Percentiles rank a stretch among this genome's conserved stretches.
Evolutionary conservation across 1,284 basidiomycete species (phyloP).

Genomic region (Ceratobasidium sp.): DNA sequence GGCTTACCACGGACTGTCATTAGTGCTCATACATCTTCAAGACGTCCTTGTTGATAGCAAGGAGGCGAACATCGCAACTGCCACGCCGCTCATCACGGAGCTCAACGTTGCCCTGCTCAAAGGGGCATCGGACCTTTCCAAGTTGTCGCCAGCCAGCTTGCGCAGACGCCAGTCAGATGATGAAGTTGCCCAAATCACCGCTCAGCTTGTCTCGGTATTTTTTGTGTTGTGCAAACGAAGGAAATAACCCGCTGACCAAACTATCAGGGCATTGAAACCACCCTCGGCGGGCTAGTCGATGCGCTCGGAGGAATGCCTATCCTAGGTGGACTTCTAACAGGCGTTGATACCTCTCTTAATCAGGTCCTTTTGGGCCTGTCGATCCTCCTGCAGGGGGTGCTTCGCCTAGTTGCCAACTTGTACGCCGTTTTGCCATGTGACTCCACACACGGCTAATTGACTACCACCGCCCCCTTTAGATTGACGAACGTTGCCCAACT

Average conservation of each 20-base stretch:
- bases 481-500: constrained; percentile 46
- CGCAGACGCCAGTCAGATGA: constrained; percentile 46
- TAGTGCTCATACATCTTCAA: neutral
- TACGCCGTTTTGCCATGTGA: constrained; percentile 44
- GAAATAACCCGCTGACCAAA: too few relatives aligned
- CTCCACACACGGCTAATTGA: neutral
- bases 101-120: constrained; percentile 47
- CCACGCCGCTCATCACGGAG: constrained; percentile 48
- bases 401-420: constrained; percentile 48
- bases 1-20: neutral
- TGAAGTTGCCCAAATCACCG: constrained; percentile 47
- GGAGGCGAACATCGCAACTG: constrained; percentile 45
- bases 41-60: constrained; percentile 43
- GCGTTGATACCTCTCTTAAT: constrained; percentile 48
- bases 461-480: constrained; percentile 33
- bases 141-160: constrained; percentile 42
- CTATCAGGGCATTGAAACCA: constrained; percentile 48
- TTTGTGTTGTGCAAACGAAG: too few relatives aligned
- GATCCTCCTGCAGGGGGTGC: constrained; percentile 48
- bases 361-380: constrained; percentile 48
- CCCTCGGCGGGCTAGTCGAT: constrained; percentile 33
- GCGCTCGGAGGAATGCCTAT: neutral
- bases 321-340: constrained; percentile 46
- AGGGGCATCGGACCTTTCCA: constrained; percentile 44
- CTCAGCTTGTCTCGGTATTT: constrained; percentile 44